Percentiles rank a stretch among this genome's conserved stretches.
Conservation (phyloP, 495 filamentous ascomycete genomes). For the Annulohypoxylon bovei region DNA sequence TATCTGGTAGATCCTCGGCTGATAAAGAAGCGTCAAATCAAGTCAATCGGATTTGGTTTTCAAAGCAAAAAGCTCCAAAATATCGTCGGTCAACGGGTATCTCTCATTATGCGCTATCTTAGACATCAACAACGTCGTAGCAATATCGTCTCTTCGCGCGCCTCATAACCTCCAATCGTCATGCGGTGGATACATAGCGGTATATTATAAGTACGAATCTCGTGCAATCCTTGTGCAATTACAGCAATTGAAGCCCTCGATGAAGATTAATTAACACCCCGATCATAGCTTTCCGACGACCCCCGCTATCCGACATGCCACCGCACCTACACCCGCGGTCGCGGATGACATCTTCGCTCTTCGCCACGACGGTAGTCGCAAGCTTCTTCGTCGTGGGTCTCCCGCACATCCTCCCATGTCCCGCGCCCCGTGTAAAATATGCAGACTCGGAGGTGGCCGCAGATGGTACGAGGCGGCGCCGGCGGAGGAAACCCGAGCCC, state of each 20-base stretch:
- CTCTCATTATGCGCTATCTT: conserved; percentile 2
- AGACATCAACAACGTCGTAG: neutral
- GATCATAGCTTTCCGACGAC: conserved; percentile 13
- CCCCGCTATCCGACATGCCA: conserved; percentile 67
- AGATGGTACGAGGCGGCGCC: conserved; percentile 57
- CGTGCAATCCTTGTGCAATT: neutral
- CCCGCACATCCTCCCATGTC: conserved; percentile 93
- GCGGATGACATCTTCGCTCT: conserved; percentile 88
- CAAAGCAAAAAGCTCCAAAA: conserved; percentile 1
- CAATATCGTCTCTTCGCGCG: neutral
- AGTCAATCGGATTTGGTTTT: conserved; percentile 27
- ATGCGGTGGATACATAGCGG: conserved; percentile 23
- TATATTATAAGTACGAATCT: conserved; percentile 22
- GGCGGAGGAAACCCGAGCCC: conserved; percentile 47
- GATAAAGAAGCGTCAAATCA: conserved; percentile 23
- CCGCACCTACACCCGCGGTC: conserved; percentile 93
- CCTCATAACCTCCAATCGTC: conserved; percentile 20
- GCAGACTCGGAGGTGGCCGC: conserved; percentile 72
- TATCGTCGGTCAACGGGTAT: neutral
- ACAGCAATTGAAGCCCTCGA: neutral
- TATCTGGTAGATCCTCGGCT: conserved; percentile 34
- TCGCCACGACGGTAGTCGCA: conserved; percentile 90
- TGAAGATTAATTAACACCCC: conserved; percentile 16
- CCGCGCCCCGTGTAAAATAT: conserved; percentile 77
- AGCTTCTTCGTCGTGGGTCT: conserved; percentile 91